These are phyloP conservation scores for Aechmea fasciata DNA, from an alignment of 176 grass and related monocot species.

Conservation along the genomic window DNA sequence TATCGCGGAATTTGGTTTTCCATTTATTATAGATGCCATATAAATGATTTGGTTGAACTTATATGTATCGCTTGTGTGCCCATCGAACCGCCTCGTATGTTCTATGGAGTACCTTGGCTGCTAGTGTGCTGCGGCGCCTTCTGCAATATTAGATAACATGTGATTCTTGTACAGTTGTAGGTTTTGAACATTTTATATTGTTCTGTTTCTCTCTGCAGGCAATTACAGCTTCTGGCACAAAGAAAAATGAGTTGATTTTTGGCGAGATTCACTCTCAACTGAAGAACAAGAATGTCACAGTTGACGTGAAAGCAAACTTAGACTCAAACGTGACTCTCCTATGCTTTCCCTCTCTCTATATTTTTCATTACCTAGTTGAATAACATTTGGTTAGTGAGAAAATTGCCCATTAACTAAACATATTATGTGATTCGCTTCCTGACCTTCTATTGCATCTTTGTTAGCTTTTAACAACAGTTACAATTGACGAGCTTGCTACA, in stretches of 20 bases:
- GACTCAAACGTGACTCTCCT: slow-evolving; percentile 14
- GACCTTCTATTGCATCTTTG: slow-evolving; percentile 5
- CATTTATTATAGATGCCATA: too few species aligned
- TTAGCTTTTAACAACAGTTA: slow-evolving; percentile 15
- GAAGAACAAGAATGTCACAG: slow-evolving; percentile 23
- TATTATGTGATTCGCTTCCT: background rate
- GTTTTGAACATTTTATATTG: background rate
- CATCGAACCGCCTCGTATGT: too few species aligned
- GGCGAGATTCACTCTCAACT: slow-evolving; percentile 22
- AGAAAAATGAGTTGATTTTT: slow-evolving; percentile 19
- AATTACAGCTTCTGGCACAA: slow-evolving; percentile 22
- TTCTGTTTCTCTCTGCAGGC: background rate
- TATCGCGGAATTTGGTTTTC: too few species aligned
- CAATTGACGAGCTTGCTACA: slow-evolving; percentile 20
- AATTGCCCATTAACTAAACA: too few species aligned
- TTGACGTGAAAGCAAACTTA: slow-evolving; percentile 27
- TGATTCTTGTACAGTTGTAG: background rate
- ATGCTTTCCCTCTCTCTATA: background rate
- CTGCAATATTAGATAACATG: too few species aligned
- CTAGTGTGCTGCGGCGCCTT: too few species aligned
- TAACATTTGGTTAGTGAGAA: background rate
- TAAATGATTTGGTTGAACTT: too few species aligned
- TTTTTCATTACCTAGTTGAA: background rate
- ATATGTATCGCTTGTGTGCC: too few species aligned
- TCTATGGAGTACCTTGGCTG: too few species aligned